Evolutionary conservation across 371 early-diverging fungal species (phyloP).

Genomic region (Rhizopus arrhizus): DNA sequence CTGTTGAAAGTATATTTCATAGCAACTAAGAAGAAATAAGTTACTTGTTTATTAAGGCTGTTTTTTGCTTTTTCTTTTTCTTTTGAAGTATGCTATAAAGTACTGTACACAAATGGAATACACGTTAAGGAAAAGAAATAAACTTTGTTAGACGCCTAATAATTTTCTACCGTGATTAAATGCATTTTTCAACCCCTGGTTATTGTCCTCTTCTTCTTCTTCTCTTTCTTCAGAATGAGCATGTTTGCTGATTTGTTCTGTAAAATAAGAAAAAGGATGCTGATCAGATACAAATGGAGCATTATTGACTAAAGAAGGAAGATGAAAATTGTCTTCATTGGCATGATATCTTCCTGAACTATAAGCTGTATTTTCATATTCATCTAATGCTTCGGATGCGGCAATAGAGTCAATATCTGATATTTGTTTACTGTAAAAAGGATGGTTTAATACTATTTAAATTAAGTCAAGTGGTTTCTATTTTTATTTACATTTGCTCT

Average conservation of each 20-base stretch:
- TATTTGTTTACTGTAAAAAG: conserved; percentile 3
- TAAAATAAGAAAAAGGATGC: conserved; percentile 46
- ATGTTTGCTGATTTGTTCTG: conserved; percentile 10
- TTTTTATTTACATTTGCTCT: conserved; percentile 20
- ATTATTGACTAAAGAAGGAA: conserved; percentile 28
- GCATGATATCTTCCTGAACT: conserved; percentile 29
- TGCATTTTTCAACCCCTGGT: conserved; percentile 20
- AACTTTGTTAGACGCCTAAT: conserved; percentile 7
- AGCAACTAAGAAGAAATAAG: too few species aligned
- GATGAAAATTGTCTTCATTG: conserved; percentile 23
- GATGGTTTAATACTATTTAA: background rate
- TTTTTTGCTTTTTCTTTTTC: too few species aligned
- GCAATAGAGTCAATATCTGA: conserved; percentile 38
- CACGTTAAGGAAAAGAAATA: background rate
- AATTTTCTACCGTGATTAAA: conserved; percentile 33
- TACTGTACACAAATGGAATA: background rate
- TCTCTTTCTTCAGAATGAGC: background rate
- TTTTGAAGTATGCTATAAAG: background rate
- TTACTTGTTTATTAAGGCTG: too few species aligned
- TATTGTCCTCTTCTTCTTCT: conserved; percentile 2
- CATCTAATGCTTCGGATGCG: conserved; percentile 41
- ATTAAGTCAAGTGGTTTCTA: background rate
- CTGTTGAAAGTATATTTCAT: too few species aligned
- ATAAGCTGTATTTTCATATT: conserved; percentile 27
- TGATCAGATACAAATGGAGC: conserved; percentile 45